Evolutionary conservation across 768 basidiomycete species (phyloP).

Genomic region (Brasilioporus rufonigricans): DNA sequence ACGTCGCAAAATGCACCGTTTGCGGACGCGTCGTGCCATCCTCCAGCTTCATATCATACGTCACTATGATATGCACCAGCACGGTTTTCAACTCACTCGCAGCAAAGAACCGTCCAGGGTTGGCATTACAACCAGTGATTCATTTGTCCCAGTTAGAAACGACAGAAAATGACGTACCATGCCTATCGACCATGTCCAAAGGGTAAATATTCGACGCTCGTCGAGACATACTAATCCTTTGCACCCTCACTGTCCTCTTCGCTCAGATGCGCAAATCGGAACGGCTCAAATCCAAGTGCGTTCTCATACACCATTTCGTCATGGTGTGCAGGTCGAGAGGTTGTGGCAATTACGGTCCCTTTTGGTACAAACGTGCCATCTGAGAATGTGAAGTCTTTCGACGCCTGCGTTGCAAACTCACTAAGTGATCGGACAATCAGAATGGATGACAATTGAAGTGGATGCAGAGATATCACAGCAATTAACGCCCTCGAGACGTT

Average conservation of each 20-base stretch:
- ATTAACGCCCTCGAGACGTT: neutral
- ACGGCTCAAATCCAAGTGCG: slow-evolving; percentile 42
- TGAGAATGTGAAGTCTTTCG: slow-evolving; percentile 35
- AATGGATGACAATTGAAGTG: too few relatives aligned
- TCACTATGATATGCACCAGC: slow-evolving; percentile 42
- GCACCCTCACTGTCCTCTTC: slow-evolving; percentile 30
- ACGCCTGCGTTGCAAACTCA: slow-evolving; percentile 31
- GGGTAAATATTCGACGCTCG: slow-evolving; percentile 30
- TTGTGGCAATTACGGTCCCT: slow-evolving; percentile 26
- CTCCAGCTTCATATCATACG: slow-evolving; percentile 19
- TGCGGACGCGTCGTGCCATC: neutral
- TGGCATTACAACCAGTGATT: neutral
- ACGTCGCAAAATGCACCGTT: neutral
- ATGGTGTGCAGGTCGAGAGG: slow-evolving; percentile 20
- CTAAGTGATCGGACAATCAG: slow-evolving; percentile 10
- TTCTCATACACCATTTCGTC: slow-evolving; percentile 30
- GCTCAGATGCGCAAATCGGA: slow-evolving; percentile 43
- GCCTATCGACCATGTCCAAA: slow-evolving; percentile 37
- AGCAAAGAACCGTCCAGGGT: slow-evolving; percentile 41
- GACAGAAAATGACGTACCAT: slow-evolving; percentile 14
- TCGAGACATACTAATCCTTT: slow-evolving; percentile 37
- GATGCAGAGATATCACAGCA: neutral
- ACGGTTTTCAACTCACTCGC: slow-evolving; percentile 44
- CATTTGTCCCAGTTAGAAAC: too few relatives aligned
- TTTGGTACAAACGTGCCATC: slow-evolving; percentile 39